Evolutionary conservation across 2,329 filamentous ascomycete species (phyloP).

Genomic region (Trichoderma asperellum): DNA sequence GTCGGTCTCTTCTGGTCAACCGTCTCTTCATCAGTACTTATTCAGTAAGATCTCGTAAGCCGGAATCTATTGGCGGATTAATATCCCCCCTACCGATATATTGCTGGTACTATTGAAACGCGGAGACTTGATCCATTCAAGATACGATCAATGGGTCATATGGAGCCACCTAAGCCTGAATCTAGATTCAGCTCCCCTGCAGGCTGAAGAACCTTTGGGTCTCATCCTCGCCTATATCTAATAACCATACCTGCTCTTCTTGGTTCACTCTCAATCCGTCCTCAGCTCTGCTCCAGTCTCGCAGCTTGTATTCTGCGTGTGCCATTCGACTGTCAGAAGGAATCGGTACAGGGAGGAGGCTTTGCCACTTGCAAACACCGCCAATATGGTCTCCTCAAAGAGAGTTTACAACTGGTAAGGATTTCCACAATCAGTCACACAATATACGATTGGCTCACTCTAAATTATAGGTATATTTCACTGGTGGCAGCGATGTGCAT

Average conservation of each 20-base stretch:
- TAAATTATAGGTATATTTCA: neutral
- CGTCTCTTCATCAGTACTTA: neutral
- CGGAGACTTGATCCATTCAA: neutral
- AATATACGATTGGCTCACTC: neutral
- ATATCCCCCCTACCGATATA: neutral
- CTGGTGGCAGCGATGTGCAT: conserved; percentile 19
- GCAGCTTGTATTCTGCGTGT: neutral
- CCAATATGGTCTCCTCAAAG: neutral
- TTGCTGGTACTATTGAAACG: neutral
- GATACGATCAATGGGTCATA: no score
- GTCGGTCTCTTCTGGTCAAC: neutral
- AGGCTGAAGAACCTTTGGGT: neutral
- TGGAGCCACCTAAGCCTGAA: neutral
- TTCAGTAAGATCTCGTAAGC: neutral
- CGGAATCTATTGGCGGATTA: neutral
- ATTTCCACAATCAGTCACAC: accelerated
- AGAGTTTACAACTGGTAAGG: conserved; percentile 9
- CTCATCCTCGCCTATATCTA: neutral
- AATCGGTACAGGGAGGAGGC: neutral
- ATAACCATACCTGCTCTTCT: neutral
- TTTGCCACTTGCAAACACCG: neutral
- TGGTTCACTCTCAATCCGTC: neutral
- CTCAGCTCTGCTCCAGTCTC: neutral
- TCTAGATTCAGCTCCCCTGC: neutral
- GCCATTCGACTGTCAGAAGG: neutral